Evolutionary conservation across 192 early-diverging fungal genomes (phyloP).

Genomic region (Entomortierella beljakovae): DNA sequence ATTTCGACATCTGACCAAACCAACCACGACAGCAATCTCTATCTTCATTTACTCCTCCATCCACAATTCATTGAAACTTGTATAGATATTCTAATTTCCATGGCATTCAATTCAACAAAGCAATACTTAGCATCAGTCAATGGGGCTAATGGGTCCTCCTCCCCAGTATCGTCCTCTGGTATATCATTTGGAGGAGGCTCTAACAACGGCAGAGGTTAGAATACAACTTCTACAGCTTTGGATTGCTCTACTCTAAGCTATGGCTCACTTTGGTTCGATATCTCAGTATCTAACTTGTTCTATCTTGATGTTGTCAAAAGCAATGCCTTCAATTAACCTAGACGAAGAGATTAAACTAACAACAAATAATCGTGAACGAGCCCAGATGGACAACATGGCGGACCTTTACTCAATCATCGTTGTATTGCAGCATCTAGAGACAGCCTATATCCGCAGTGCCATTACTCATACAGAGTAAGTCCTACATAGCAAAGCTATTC

Average conservation of each 20-base stretch:
- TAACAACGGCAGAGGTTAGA: conserved; percentile 14
- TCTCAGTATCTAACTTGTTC: neutral
- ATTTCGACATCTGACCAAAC: neutral
- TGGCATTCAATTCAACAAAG: conserved; percentile 37
- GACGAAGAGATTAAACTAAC: conserved; percentile 83
- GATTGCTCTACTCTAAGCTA: no score
- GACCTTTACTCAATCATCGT: conserved; percentile 94
- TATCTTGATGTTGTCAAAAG: conserved; percentile 5
- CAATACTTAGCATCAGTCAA: conserved; percentile 46
- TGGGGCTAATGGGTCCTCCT: conserved; percentile 47
- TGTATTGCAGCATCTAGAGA: conserved; percentile 91
- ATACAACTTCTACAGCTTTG: neutral
- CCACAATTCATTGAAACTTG: neutral
- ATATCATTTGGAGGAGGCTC: conserved; percentile 32
- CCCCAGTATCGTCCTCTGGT: conserved; percentile 18
- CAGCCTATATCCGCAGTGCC: conserved; percentile 91
- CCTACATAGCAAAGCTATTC: neutral
- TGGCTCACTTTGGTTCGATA: neutral
- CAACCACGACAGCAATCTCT: neutral
- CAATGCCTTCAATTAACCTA: conserved; percentile 27
- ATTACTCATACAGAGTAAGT: conserved; percentile 82
- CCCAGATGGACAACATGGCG: conserved; percentile 92
- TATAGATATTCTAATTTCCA: neutral
- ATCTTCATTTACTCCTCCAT: neutral
- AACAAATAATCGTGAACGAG: conserved; percentile 85